These are phyloP conservation scores for Spinellus fusiger DNA, from an alignment of 192 early-diverging fungal genomes.

Conservation along the genomic window DNA sequence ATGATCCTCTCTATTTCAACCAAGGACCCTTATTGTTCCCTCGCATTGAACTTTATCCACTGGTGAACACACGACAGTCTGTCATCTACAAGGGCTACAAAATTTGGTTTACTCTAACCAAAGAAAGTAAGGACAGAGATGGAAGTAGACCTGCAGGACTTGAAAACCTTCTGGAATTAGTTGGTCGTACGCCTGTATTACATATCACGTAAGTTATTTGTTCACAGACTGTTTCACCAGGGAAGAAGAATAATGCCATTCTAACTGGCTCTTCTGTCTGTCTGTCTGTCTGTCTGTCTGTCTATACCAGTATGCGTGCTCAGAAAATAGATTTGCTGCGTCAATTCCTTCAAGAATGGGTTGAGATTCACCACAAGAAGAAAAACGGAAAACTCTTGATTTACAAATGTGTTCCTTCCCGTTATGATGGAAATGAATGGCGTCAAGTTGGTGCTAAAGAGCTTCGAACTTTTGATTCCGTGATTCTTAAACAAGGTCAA, in stretches of 20 bases:
- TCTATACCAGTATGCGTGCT: conserved; percentile 3
- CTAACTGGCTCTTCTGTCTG: too few species aligned
- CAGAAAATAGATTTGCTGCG: conserved; percentile 1
- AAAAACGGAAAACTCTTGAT: conserved; percentile 9
- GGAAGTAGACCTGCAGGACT: neutral
- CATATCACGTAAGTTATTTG: neutral
- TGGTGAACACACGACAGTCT: neutral
- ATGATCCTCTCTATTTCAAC: too few species aligned
- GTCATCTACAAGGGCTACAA: conserved; percentile 10
- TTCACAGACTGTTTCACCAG: neutral
- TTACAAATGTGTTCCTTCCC: conserved; percentile 3
- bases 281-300: too few species aligned
- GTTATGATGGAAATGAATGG: conserved; percentile 8
- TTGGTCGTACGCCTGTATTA: neutral
- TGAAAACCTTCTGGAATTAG: neutral
- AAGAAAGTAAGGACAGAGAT: neutral
- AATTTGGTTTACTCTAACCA: neutral
- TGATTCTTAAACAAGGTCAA: conserved; percentile 41
- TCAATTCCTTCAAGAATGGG: conserved; percentile 22
- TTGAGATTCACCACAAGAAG: conserved; percentile 12
- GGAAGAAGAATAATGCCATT: neutral
- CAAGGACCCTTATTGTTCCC: neutral
- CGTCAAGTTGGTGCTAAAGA: conserved; percentile 13
- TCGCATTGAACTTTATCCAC: conserved; percentile 8
- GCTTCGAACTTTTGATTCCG: conserved; percentile 40